These are phyloP conservation scores for Coprinopsis cinerea DNA, from an alignment of 768 basidiomycete species.

Conservation along the genomic window DNA sequence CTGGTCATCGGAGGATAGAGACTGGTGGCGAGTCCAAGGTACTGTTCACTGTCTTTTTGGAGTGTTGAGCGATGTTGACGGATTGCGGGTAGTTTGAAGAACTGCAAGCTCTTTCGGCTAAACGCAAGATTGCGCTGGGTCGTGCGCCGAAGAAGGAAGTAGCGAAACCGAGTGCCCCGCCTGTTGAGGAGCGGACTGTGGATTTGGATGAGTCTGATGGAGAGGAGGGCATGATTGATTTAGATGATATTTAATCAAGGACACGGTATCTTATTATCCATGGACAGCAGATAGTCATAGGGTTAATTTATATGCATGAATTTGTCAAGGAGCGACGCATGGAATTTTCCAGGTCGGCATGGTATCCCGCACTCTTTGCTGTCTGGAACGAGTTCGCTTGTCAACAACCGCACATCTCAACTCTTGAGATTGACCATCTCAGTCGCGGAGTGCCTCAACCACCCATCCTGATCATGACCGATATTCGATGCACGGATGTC, in stretches of 20 bases:
- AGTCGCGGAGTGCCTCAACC: too few species aligned
- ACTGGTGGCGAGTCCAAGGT: constrained; percentile 56
- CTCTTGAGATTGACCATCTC: too few species aligned
- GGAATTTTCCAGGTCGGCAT: too few species aligned
- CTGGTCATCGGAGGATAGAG: constrained; percentile 37
- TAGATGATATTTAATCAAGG: constrained; percentile 32
- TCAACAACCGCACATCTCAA: too few species aligned
- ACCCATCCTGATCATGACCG: too few species aligned
- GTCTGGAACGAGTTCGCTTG: too few species aligned
- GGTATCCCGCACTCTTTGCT: too few species aligned
- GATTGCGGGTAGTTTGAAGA: constrained; percentile 46
- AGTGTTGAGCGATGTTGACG: not conserved
- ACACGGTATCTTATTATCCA: not conserved
- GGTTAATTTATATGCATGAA: too few species aligned
- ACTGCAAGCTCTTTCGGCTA: constrained; percentile 21
- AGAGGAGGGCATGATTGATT: constrained; percentile 33
- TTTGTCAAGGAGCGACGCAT: too few species aligned
- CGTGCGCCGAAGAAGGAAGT: not conserved
- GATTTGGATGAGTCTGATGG: not conserved
- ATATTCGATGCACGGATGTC: too few species aligned
- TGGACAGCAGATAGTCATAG: too few species aligned
- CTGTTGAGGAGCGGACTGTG: not conserved
- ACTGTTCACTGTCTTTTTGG: not conserved
- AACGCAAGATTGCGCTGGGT: not conserved
- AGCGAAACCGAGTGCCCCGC: not conserved